Conservation (phyloP, 2,329 filamentous ascomycete genomes). For the Trichophaea hybrida region DNA sequence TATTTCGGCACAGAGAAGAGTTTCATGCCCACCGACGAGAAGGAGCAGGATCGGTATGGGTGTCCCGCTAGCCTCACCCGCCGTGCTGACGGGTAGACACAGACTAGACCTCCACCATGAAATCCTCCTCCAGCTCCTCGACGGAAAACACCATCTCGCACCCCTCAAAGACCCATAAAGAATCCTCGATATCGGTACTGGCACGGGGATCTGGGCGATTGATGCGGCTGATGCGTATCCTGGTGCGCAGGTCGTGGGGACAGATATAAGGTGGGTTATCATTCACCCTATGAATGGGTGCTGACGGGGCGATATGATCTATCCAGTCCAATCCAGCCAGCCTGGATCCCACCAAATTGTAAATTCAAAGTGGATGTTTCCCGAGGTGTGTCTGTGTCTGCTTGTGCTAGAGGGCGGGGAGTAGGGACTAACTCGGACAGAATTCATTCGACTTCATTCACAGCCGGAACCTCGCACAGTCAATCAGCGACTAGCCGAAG, state of each 20-base stretch:
- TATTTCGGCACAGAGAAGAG: conserved; percentile 1
- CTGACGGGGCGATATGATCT: conserved; percentile 29
- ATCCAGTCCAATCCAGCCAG: no score
- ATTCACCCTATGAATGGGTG: conserved; percentile 21
- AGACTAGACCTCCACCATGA: conserved; percentile 1
- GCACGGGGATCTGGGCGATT: conserved; percentile 32
- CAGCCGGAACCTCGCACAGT: neutral
- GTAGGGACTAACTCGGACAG: conserved; percentile 4
- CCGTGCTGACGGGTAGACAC: no score
- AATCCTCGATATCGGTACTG: conserved; percentile 35
- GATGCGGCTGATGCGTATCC: conserved; percentile 34
- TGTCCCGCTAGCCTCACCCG: no score
- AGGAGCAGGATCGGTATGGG: neutral
- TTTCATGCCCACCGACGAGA: conserved; percentile 4
- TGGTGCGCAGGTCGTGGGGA: conserved; percentile 16
- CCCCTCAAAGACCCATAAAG: conserved; percentile 28
- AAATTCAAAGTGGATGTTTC: no score
- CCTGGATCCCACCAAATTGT: no score
- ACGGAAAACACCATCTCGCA: conserved; percentile 33
- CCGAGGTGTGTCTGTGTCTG: neutral
- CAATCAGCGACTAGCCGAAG: neutral
- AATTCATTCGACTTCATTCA: conserved; percentile 5
- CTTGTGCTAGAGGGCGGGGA: conserved; percentile 24
- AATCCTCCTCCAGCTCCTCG: conserved; percentile 33
- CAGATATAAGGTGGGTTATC: neutral